Base-by-base conservation (phyloP, 345 rosid species). In the Gossypium rotundifolium region DNA sequence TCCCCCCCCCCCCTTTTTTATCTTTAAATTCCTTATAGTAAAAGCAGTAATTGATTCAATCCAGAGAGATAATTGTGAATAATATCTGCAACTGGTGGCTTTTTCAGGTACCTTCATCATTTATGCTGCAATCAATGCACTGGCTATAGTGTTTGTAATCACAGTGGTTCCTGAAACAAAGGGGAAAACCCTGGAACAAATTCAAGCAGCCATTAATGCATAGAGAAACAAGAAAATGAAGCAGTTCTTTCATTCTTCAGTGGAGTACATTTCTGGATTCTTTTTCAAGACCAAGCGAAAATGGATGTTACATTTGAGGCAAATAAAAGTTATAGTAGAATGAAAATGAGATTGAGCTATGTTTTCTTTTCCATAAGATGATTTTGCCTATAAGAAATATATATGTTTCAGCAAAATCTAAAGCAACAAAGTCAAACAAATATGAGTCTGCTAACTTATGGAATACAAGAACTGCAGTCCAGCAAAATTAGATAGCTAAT, bases 161-260 rank as follows among this genome's bases (percentile, higher is more conserved):
- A 82, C 12, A 40, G 81, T 90, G 70, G 96, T 94, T 2, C 97
- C 96, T 58, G 98, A 94, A 84, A 94, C 97, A 13, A 94, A 94
- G 81, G 98, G 97, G 53, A 88, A 85, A 83, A 87, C 90, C 38
- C 81, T 90, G 82, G 98, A 94, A 80, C 93, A 91, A 83, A 88
- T 91, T 79, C 98, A 94, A 81, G 92, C 88, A 44, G 78, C 90
- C 62, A 85, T 90, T 76, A 89, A 87, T 82, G 78, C 73, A 44
- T 87, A 87, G 18, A 12, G 54, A 45, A 46, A 20, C 71, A 23
- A 59, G 63, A 59, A 59, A 59, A 59, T 59, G 38, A 9, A 27
- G 13, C 72, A 25, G 40, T 3, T 33, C 7, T 33, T 33, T 48
- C 20, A 23, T 67, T 67, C 71, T 67, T 67, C 18, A 3, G 57